Base-by-base conservation (phyloP, 768 basidiomycete genomes). In the Kwoniella sp. region DNA sequence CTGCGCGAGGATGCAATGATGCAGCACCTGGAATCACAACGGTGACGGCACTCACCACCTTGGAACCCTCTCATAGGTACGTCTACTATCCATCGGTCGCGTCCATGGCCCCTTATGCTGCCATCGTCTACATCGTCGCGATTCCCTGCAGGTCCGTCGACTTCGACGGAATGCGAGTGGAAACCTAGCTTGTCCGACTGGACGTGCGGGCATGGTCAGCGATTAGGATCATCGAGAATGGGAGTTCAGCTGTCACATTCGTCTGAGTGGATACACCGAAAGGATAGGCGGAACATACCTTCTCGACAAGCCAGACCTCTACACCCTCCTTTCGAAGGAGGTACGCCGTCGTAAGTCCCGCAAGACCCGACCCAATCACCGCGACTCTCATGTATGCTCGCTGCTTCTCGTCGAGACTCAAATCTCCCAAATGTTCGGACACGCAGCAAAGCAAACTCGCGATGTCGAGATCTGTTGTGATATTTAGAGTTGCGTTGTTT, bases 31-130 rank as follows among this genome's bases (percentile, higher is more conserved):
- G 20, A 45, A 17, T 38, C 34, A 65, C 54, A 63, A 15, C 54
- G 23, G 34, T 64, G 47, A 54, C 23, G 2, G 37, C 30, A 67
- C 85, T 56, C 60, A 87, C 89, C 89, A 82, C 87, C 87, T 83
- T 91, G 89, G 74, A 91, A 91, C 0, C 87, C 87, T 45, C 90
- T 82, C 90, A 91, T 91, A 0, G 90, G 90, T 0, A 90, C 89
- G 73, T 91, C 90, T 2, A 91, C 83, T n/a, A 75, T 63, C 71
- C 86, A 86, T 61, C 31, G 7, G 12, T 25, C 38, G 30, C 28
- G 31, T 62, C 38, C 41, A 82, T 54, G 52, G 22, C 51, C 11
- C 48, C 28, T 48, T 52, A n/a, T n/a, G n/a, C n/a, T n/a, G n/a
- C n/a, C n/a, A n/a, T 37, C 37, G 28, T 47, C 37, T 52, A 45